phyloP scores from a whole-genome alignment of 805 yeast species.

The Kluyveromyces aestuarii region DNA sequence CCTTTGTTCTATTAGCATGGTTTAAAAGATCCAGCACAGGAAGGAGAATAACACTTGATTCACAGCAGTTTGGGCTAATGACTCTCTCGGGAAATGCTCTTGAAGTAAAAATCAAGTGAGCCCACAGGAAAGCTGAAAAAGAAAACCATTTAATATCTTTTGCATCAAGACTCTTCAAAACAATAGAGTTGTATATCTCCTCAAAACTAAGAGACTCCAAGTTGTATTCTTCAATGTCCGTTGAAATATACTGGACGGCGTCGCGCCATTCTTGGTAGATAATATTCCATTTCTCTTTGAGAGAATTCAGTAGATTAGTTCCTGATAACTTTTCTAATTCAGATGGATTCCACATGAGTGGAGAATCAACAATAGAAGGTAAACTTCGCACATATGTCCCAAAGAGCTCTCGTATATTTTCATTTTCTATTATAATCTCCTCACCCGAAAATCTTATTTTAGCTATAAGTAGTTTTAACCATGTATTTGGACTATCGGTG shows the following conservation, averaged over 20 bases:
- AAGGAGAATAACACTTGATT: conserved; percentile 50
- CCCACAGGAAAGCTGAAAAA: conserved; percentile 67
- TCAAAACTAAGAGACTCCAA: conserved; percentile 5
- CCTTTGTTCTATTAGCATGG: conserved; percentile 54
- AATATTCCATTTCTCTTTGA: conserved; percentile 36
- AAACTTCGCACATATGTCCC: conserved; percentile 41
- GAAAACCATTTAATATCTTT: conserved; percentile 42
- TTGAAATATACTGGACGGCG: not conserved
- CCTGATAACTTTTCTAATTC: conserved; percentile 50
- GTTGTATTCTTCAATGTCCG: not conserved
- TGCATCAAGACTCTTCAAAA: conserved; percentile 1
- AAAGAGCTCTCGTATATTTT: conserved; percentile 24
- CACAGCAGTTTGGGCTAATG: conserved; percentile 28
- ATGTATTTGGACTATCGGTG: conserved; percentile 24
- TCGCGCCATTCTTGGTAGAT: conserved; percentile 56
- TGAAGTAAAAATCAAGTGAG: conserved; percentile 59
- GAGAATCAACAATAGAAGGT: conserved; percentile 42
- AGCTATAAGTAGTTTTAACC: conserved; percentile 33
- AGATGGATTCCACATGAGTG: conserved; percentile 50
- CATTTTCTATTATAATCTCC: conserved; percentile 6
- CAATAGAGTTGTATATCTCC: conserved; percentile 11
- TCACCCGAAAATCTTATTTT: conserved; percentile 32
- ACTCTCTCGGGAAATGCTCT: conserved; percentile 68
- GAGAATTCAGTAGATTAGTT: conserved; percentile 54
- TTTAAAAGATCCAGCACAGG: conserved; percentile 76